These are phyloP conservation scores for Botrytis fabae DNA, from an alignment of 2,329 filamentous ascomycete species.

Conservation along the genomic window DNA sequence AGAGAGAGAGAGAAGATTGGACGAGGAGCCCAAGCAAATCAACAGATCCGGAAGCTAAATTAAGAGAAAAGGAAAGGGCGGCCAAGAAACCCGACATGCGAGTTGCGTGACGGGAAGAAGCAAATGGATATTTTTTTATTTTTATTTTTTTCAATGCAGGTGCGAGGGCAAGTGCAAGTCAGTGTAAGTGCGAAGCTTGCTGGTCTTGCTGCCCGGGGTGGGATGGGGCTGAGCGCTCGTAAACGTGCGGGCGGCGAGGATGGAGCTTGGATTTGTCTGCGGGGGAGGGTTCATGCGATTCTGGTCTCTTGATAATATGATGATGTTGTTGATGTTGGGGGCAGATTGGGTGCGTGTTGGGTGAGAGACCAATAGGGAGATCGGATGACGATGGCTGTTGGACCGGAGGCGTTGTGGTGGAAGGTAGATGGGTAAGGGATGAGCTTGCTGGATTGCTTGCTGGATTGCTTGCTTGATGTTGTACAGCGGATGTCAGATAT, in stretches of 20 bases:
- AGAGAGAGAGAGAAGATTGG: background rate
- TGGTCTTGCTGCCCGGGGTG: background rate
- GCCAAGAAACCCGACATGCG: background rate
- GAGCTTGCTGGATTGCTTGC: background rate
- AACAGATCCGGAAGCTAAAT: background rate
- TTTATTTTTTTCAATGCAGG: background rate
- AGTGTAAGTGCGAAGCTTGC: background rate
- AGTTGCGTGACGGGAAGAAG: background rate
- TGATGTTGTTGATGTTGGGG: background rate
- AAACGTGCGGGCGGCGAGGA: background rate
- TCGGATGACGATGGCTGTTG: background rate
- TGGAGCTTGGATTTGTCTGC: background rate
- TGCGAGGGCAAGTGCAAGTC: background rate
- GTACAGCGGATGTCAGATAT: slow-evolving; percentile 1
- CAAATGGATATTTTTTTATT: background rate
- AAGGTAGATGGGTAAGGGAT: background rate
- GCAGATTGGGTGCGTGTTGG: background rate
- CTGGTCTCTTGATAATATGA: background rate
- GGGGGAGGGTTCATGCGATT: background rate
- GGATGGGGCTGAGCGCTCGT: background rate
- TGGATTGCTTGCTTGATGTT: background rate
- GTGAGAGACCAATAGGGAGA: slow-evolving; percentile 1
- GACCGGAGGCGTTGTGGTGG: background rate
- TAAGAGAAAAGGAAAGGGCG: background rate
- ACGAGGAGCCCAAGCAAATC: background rate